Evolutionary conservation across 768 basidiomycete species (phyloP).

Genomic region (Clitopilus passeckerianus): DNA sequence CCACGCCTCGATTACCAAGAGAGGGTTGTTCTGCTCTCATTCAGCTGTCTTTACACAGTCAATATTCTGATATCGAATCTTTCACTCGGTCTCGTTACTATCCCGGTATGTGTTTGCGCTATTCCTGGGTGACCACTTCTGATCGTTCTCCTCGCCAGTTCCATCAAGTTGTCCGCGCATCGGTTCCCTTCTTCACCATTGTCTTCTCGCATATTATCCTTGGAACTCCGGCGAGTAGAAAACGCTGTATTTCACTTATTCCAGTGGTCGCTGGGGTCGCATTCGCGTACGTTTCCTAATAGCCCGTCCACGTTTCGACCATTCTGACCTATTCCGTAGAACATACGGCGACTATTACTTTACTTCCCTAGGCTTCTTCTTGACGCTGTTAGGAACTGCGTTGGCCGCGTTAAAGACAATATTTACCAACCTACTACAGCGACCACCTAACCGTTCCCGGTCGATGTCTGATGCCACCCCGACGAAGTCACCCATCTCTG

Average conservation of each 20-base stretch:
- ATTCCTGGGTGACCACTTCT: conserved; percentile 2
- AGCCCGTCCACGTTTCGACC: background rate
- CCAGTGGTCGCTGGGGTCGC: conserved; percentile 90
- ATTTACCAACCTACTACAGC: conserved; percentile 77
- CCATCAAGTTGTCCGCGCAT: conserved; percentile 93
- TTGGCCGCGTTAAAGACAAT: conserved; percentile 94
- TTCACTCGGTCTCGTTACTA: conserved; percentile 81
- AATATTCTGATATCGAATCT: conserved; percentile 96
- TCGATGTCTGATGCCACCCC: conserved; percentile 7
- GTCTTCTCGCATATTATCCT: conserved; percentile 69
- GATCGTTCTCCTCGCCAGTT: conserved; percentile 47
- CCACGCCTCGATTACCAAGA: conserved; percentile 43
- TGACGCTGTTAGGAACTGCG: conserved; percentile 87
- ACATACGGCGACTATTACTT: conserved; percentile 97
- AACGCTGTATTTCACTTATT: conserved; percentile 67
- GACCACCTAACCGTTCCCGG: conserved; percentile 17
- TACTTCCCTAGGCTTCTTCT: conserved; percentile 75
- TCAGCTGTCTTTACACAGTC: conserved; percentile 87
- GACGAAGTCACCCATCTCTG: background rate
- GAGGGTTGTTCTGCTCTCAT: conserved; percentile 63
- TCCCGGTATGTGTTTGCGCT: conserved; percentile 58
- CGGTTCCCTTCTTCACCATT: conserved; percentile 91
- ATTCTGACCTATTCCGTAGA: conserved; percentile 29
- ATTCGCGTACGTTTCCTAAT: conserved; percentile 61
- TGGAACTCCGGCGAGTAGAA: conserved; percentile 48